Conservation (phyloP, 2,329 filamentous ascomycete genomes). For the Metarhizium humberi region DNA sequence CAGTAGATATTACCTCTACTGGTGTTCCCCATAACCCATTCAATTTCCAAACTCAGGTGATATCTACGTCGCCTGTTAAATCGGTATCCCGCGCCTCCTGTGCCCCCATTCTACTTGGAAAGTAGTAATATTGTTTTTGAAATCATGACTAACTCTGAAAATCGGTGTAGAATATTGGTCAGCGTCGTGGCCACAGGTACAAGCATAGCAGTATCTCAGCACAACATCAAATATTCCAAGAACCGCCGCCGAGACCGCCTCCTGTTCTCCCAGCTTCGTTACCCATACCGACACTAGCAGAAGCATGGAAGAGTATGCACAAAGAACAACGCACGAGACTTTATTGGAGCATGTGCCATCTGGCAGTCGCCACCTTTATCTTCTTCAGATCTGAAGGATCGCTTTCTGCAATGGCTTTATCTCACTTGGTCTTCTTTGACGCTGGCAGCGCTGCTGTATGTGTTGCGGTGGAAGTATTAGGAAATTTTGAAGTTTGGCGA, state of each 20-base stretch:
- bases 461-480: constrained; percentile 82
- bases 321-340: constrained; percentile 74
- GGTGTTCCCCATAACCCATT: constrained; percentile 57
- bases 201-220: constrained; percentile 89
- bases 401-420: constrained; percentile 83
- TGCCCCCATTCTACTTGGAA: not conserved
- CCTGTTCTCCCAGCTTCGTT: constrained; percentile 85
- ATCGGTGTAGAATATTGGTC: constrained; percentile 63
- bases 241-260: constrained; percentile 76
- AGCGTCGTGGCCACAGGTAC: constrained; percentile 92
- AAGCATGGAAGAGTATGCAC: constrained; percentile 86
- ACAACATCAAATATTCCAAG: constrained; percentile 89
- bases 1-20: not conserved
- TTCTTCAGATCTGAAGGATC: constrained; percentile 81
- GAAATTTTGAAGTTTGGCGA: constrained; percentile 97
- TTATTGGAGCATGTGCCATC: constrained; percentile 85
- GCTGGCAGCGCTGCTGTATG: constrained; percentile 86
- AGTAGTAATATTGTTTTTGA: not conserved
- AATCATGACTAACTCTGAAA: not conserved
- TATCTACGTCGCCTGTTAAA: constrained; percentile 67
- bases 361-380: constrained; percentile 72
- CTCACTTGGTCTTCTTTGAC: constrained; percentile 91
- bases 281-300: constrained; percentile 79
- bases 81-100: constrained; percentile 40
- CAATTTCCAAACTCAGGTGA: constrained; percentile 83